Evolutionary conservation across 106 monocot species (phyloP).

Genomic region (Acorus gramineus): DNA sequence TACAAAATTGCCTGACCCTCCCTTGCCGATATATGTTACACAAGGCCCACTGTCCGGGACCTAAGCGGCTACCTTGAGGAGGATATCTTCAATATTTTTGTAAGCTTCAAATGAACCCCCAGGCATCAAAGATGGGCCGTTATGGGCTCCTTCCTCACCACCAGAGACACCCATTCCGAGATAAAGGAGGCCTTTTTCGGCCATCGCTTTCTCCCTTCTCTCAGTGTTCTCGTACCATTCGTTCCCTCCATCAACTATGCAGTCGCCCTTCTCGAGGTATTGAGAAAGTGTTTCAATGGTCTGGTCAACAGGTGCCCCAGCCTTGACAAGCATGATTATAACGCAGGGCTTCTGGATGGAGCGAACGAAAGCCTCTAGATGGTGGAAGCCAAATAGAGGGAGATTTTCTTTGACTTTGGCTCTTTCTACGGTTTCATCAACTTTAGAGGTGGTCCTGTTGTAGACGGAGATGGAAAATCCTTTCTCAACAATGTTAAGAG

Average conservation of each 20-base stretch:
- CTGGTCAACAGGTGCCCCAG: constrained; percentile 49
- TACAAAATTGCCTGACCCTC: constrained; percentile 53
- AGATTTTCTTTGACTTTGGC: constrained; percentile 44
- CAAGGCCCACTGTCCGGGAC: constrained; percentile 46
- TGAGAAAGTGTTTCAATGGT: constrained; percentile 36
- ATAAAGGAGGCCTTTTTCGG: constrained; percentile 40
- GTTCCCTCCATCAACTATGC: constrained; percentile 48
- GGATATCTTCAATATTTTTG: constrained; percentile 40
- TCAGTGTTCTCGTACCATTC: constrained; percentile 61
- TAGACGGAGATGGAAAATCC: constrained; percentile 36
- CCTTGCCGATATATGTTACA: constrained; percentile 40
- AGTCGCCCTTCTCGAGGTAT: constrained; percentile 41
- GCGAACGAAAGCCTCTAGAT: constrained; percentile 33
- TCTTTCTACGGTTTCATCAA: constrained; percentile 41
- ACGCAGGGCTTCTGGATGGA: constrained; percentile 50
- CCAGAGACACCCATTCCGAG: constrained; percentile 60
- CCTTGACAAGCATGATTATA: constrained; percentile 45
- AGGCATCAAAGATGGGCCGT: constrained; percentile 55
- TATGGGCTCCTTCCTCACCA: constrained; percentile 40
- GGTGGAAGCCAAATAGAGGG: constrained; percentile 36
- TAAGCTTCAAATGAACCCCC: constrained; percentile 44
- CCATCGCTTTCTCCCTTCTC: constrained; percentile 44
- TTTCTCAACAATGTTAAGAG: constrained; percentile 19
- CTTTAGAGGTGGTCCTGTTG: constrained; percentile 47
- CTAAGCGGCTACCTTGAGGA: constrained; percentile 45